Conservation (phyloP, 352 stramenopile species). For the Phytophthora tentaculata region DNA sequence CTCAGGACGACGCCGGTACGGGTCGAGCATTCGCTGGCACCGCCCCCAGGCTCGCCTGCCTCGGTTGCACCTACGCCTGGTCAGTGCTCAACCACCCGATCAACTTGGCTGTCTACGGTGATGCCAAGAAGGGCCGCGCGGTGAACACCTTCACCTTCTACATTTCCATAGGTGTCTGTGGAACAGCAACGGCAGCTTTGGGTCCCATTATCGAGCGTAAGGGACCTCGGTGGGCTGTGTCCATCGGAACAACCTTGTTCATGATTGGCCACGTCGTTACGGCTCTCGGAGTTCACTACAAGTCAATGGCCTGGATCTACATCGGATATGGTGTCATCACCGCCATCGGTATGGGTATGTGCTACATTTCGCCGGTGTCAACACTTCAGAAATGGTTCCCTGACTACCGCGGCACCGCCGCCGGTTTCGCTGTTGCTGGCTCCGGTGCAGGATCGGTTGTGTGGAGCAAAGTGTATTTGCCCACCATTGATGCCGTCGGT, state of each 20-base stretch:
- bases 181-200: conserved; percentile 65
- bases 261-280: conserved; percentile 57
- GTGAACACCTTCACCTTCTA: conserved; percentile 84
- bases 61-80: conserved; percentile 79
- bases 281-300: conserved; percentile 53
- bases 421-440: conserved; percentile 69
- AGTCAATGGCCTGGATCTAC: conserved; percentile 60
- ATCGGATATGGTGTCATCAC: conserved; percentile 71
- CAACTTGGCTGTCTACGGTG: conserved; percentile 53
- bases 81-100: conserved; percentile 81
- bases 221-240: conserved; percentile 54
- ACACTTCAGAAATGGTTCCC: conserved; percentile 83
- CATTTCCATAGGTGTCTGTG: conserved; percentile 68
- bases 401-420: conserved; percentile 71
- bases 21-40: too few relatives aligned
- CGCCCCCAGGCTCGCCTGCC: too few relatives aligned
- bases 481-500: conserved; percentile 55
- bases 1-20: too few relatives aligned
- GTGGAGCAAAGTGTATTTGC: conserved; percentile 71
- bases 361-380: conserved; percentile 82
- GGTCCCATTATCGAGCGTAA: conserved; percentile 74
- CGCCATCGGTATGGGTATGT: conserved; percentile 71
- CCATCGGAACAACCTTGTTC: conserved; percentile 60
- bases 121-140: conserved; percentile 56
- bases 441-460: conserved; percentile 71